phyloP scores from a whole-genome alignment of 257 asterid genomes.

The Apocynum venetum region DNA sequence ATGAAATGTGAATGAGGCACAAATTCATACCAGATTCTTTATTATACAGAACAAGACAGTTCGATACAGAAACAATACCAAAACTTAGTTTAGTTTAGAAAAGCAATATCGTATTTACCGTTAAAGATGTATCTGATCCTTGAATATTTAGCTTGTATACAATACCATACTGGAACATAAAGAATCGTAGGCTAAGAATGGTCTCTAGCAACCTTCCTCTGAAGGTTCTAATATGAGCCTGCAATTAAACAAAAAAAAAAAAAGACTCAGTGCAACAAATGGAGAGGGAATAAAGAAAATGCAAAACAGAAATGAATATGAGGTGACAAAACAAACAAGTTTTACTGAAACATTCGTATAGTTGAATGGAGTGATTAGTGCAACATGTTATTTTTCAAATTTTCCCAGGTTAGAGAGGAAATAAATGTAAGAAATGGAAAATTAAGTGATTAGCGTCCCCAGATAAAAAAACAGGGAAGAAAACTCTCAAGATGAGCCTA shows the following conservation, averaged over 20 bases:
- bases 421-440: neutral
- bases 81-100: neutral
- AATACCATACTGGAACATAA: slow-evolving; percentile 88
- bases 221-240: slow-evolving; percentile 90
- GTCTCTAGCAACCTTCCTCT: slow-evolving; percentile 93
- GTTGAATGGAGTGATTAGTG: neutral
- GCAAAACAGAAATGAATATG: neutral
- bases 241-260: slow-evolving; percentile 34
- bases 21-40: neutral
- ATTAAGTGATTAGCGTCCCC: neutral
- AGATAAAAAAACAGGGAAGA: neutral
- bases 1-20: neutral
- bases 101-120: slow-evolving; percentile 41
- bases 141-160: slow-evolving; percentile 76
- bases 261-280: neutral
- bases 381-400: neutral
- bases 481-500: neutral
- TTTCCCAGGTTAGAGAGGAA: neutral
- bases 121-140: slow-evolving; percentile 62
- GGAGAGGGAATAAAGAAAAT: neutral
- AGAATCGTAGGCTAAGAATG: slow-evolving; percentile 82
- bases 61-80: neutral
- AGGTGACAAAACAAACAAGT: neutral
- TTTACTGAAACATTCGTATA: neutral
- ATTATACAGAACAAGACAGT: neutral